Percentiles rank a stretch among this genome's conserved stretches.
phyloP scores from a whole-genome alignment of 1,284 basidiomycete species.

The Ceratobasidium sp. region DNA sequence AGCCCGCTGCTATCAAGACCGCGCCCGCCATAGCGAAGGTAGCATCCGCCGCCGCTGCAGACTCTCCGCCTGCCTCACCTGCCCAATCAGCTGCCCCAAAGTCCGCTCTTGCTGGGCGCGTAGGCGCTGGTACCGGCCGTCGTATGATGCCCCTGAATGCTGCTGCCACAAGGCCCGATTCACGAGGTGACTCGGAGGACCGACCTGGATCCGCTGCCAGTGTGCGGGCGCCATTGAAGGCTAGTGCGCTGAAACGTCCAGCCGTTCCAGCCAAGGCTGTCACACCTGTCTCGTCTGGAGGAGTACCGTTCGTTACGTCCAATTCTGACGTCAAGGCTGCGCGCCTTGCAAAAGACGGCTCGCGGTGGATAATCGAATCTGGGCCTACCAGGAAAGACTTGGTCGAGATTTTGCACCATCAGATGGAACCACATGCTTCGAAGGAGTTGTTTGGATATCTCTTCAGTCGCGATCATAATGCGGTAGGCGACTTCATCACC shows the following conservation, averaged over 20 bases:
- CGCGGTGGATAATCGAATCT: constrained; percentile 82
- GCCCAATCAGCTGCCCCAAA: constrained; percentile 33
- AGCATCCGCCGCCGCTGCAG: constrained; percentile 58
- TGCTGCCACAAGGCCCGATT: constrained; percentile 43
- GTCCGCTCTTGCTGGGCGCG: constrained; percentile 38
- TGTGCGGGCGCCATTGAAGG: constrained; percentile 25
- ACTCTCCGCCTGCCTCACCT: constrained; percentile 46
- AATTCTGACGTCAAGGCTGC: constrained; percentile 75
- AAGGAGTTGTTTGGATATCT: constrained; percentile 79
- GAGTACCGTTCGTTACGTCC: constrained; percentile 68
- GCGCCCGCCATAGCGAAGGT: constrained; percentile 48
- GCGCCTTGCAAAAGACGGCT: constrained; percentile 80
- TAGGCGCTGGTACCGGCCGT: constrained; percentile 37
- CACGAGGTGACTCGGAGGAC: constrained; percentile 41
- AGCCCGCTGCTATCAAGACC: constrained; percentile 47
- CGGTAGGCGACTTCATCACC: constrained; percentile 89
- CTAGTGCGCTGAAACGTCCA: constrained; percentile 59
- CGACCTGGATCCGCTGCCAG: constrained; percentile 40
- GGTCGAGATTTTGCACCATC: constrained; percentile 82
- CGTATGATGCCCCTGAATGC: constrained; percentile 38
- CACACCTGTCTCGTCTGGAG: constrained; percentile 47
- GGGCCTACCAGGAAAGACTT: constrained; percentile 86
- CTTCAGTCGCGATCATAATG: constrained; percentile 96
- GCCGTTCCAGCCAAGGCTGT: constrained; percentile 48
- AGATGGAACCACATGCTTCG: constrained; percentile 87